phyloP scores from a whole-genome alignment of 83 land plant genomes.

The Diphasiastrum complanatum region DNA sequence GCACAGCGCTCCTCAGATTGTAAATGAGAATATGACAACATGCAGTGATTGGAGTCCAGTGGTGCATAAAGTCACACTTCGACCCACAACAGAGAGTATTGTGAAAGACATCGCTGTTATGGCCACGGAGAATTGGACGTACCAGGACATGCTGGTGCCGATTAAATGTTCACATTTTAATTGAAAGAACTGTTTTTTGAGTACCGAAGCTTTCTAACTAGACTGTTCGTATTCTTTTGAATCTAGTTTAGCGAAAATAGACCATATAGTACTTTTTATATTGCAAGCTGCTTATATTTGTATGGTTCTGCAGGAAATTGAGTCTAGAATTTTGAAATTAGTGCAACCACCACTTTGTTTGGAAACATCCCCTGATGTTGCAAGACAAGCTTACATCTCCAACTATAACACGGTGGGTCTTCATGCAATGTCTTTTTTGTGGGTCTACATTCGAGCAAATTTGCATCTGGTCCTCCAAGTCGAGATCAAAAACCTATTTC shows the following conservation, averaged over 20 bases:
- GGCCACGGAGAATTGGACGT: conserved; percentile 76
- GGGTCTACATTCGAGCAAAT: too few species aligned
- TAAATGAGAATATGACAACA: too few species aligned
- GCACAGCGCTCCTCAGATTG: too few species aligned
- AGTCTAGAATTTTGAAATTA: conserved; percentile 80
- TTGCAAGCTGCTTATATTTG: not conserved
- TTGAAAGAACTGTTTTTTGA: not conserved
- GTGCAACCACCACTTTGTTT: conserved; percentile 74
- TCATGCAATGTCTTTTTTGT: too few species aligned
- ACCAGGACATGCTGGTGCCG: conserved; percentile 88
- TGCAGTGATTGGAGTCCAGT: conserved; percentile 40
- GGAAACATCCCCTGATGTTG: conserved; percentile 74
- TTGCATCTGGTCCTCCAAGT: too few species aligned
- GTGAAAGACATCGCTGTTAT: conserved; percentile 81
- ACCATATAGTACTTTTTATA: not conserved
- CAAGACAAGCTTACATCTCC: conserved; percentile 41
- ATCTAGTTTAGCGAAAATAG: not conserved
- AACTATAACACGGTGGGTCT: conserved; percentile 34
- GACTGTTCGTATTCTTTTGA: not conserved
- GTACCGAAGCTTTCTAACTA: not conserved
- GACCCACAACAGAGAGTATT: conserved; percentile 73
- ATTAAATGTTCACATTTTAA: too few species aligned
- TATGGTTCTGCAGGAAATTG: conserved; percentile 72
- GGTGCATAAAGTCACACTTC: conserved; percentile 53
- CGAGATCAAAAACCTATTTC: too few species aligned